Base-by-base conservation (phyloP, 2,329 filamentous ascomycete species). In the Phyllosticta citrichinensis region DNA sequence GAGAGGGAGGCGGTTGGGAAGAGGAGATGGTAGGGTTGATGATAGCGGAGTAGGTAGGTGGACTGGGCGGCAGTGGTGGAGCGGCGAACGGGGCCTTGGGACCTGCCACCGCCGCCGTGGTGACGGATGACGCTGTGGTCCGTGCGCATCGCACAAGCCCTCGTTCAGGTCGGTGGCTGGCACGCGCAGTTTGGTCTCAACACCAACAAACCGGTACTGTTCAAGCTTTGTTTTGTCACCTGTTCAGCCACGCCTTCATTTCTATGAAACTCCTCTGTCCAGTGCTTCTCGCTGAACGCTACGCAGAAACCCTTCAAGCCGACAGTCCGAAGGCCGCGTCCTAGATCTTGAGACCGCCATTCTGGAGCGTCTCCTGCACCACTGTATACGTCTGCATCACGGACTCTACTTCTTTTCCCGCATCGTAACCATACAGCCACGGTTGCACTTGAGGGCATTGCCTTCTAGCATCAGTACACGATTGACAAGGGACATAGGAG, bases 351-450 rank as follows among this genome's bases (percentile, higher is more conserved):
- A 22, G 24, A n/a, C 33, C 40, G 40, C 19, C 52, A 19, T 60
- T 55, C 58, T 55, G 58, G 53, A n/a, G 55, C 40, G 53, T 52
- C 53, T 53, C 52, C 53, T 52, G 52, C 25, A 56, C 58, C 30
- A 53, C 53, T 24, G 19, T n/a, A 12, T 20, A 24, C 17, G 55
- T 50, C 25, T 50, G 53, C 40, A 60, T 25, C 53, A 40, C 58
- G 17, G 30, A 35, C 35, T 71, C 67, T 1, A 71, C 70, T 50
- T 71, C 71, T 30, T 68, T 64, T 25, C 62, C 63, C 35, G 70
- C 70, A 63, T 72, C 68, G 64, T 73, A 73, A 4, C 71, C 70
- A 60, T 71, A 73, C 9, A 73, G 60, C 71, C 71, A 73, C 22
- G 67, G 67, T 57, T 73, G 70, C 19, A 72, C 69, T 35, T 70